Conservation (phyloP, 768 basidiomycete genomes). For the Termitomyces sp. region DNA sequence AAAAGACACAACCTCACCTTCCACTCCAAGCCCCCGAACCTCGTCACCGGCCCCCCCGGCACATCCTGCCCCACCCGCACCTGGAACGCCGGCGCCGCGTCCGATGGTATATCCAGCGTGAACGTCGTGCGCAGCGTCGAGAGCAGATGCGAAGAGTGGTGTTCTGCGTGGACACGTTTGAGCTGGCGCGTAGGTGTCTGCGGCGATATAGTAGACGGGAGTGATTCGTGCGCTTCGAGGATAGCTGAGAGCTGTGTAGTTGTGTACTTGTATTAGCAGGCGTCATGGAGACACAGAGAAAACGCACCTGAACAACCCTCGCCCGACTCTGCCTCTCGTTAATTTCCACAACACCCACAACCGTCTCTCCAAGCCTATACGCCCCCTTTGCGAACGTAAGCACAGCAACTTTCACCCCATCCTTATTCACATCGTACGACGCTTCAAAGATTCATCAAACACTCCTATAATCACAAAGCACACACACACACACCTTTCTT, state of each 20-base stretch:
- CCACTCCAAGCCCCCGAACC: conserved; percentile 83
- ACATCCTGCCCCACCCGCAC: conserved; percentile 46
- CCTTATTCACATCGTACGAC: conserved; percentile 94
- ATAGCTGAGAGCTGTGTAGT: conserved; percentile 72
- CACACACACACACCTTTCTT: conserved; percentile 65
- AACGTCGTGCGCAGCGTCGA: conserved; percentile 80
- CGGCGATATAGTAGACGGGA: conserved; percentile 59
- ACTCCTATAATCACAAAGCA: background rate
- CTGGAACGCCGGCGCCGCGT: conserved; percentile 85
- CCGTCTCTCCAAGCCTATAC: conserved; percentile 89
- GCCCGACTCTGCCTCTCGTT: conserved; percentile 69
- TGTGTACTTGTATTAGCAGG: background rate
- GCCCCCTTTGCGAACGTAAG: conserved; percentile 90
- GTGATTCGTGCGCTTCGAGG: conserved; percentile 84
- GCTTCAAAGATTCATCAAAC: conserved; percentile 40
- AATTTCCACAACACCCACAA: conserved; percentile 83
- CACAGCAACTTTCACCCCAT: conserved; percentile 84
- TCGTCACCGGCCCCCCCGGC: conserved; percentile 17
- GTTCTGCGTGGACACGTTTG: conserved; percentile 80
- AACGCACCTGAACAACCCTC: conserved; percentile 75
- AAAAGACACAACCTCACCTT: conserved; percentile 81
- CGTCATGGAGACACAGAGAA: background rate
- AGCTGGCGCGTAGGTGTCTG: conserved; percentile 48
- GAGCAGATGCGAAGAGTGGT: conserved; percentile 72
- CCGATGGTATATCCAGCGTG: conserved; percentile 88